Conservation (phyloP, 1,284 basidiomycete genomes). For the Entoloma clypeatum region DNA sequence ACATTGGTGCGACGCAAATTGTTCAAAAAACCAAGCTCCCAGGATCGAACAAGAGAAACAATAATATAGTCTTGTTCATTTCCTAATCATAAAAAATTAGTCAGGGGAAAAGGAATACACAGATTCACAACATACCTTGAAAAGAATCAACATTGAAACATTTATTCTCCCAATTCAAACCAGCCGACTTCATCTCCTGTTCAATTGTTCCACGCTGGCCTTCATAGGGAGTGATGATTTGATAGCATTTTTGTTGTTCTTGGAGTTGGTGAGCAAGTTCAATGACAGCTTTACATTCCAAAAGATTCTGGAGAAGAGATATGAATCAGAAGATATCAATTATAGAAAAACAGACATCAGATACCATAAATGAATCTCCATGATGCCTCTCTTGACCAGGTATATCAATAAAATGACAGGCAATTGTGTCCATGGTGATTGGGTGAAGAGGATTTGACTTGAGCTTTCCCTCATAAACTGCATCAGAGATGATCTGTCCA, state of each 20-base stretch:
- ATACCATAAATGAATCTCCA: conserved; percentile 43
- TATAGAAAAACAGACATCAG: conserved; percentile 12
- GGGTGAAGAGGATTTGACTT: conserved; percentile 46
- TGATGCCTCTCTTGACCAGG: conserved; percentile 32
- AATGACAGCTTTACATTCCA: conserved; percentile 44
- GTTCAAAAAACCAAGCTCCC: conserved; percentile 52
- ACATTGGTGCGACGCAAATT: conserved; percentile 62
- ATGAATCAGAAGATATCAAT: conserved; percentile 10
- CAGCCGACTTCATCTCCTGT: conserved; percentile 37
- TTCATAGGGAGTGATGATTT: conserved; percentile 71
- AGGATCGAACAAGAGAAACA: conserved; percentile 59
- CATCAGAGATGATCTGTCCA: conserved; percentile 64
- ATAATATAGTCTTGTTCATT: conserved; percentile 64
- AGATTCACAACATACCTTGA: conserved; percentile 39
- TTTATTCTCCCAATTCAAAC: conserved; percentile 53
- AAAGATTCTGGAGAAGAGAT: conserved; percentile 41
- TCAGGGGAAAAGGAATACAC: conserved; percentile 7
- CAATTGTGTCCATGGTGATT: conserved; percentile 33
- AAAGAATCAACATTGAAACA: conserved; percentile 67
- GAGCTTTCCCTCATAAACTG: conserved; percentile 55
- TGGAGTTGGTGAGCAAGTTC: conserved; percentile 46
- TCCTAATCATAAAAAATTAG: conserved; percentile 32
- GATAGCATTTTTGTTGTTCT: conserved; percentile 40
- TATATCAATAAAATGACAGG: conserved; percentile 54
- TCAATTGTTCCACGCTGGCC: conserved; percentile 55